Percentiles rank a stretch among this genome's conserved stretches.
Evolutionary conservation across 257 asterid genomes (phyloP).

Genomic region (Solanum piurae): DNA sequence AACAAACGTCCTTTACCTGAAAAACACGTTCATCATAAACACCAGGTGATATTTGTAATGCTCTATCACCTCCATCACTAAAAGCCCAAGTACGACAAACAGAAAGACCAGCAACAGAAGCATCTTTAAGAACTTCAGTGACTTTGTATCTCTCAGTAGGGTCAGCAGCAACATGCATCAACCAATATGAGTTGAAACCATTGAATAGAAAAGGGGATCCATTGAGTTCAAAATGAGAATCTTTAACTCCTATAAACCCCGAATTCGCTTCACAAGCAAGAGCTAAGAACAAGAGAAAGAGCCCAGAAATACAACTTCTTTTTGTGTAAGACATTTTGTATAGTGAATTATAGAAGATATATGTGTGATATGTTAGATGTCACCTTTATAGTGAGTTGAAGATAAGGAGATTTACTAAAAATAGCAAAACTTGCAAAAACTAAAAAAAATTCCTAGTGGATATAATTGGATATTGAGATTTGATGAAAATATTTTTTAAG

Average conservation of each 20-base stretch:
- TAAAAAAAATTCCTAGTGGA: neutral
- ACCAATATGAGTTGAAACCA: slow-evolving; percentile 1
- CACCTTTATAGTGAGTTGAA: neutral
- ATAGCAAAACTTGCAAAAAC: neutral
- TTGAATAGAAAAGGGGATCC: slow-evolving; percentile 1
- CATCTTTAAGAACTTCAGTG: neutral
- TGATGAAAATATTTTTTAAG: neutral
- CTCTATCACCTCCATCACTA: neutral
- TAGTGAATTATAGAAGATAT: neutral
- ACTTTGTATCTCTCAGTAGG: neutral
- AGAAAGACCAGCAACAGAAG: neutral
- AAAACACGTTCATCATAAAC: neutral
- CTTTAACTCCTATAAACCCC: neutral
- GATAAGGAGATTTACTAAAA: neutral
- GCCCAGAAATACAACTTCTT: neutral
- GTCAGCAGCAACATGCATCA: neutral
- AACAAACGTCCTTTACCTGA: neutral
- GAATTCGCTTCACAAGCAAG: neutral
- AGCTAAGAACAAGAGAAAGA: neutral
- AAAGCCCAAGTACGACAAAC: neutral
- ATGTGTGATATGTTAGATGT: neutral
- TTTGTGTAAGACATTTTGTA: neutral
- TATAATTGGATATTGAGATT: neutral
- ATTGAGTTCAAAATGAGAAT: neutral
- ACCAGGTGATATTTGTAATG: neutral